phyloP scores from a whole-genome alignment of 257 asterid genomes.

The Solanum paucissectum region DNA sequence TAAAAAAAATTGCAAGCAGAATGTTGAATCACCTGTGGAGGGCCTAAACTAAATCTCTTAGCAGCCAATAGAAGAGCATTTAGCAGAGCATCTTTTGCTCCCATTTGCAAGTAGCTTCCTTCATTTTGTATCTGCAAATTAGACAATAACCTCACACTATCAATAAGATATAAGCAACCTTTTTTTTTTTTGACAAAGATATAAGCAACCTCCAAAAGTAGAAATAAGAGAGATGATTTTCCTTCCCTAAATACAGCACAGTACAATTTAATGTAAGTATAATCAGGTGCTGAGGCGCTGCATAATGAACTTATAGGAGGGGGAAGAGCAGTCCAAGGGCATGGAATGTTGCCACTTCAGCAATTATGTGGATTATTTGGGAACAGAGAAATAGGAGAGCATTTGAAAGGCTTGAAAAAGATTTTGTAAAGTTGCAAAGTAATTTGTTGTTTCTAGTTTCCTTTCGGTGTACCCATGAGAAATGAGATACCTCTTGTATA shows the following conservation, averaged over 20 bases:
- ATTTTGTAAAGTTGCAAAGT: background rate
- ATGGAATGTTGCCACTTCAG: background rate
- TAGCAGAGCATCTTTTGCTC: constrained; percentile 63
- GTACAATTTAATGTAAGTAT: background rate
- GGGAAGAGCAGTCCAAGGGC: background rate
- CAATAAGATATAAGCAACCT: background rate
- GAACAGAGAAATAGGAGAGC: background rate
- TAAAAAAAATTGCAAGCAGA: background rate
- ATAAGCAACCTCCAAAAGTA: background rate
- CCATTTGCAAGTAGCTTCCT: constrained; percentile 51
- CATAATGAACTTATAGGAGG: background rate
- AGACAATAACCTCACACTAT: background rate
- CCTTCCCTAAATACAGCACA: background rate
- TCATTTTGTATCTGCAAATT: constrained; percentile 60
- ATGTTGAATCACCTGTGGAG: constrained; percentile 56
- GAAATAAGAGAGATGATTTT: background rate
- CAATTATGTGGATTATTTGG: background rate
- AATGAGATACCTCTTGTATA: background rate
- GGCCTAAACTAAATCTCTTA: constrained; percentile 68
- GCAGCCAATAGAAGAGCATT: constrained; percentile 80
- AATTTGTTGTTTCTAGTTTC: background rate
- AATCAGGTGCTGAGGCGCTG: background rate
- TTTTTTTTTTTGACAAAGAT: background rate
- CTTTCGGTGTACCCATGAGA: background rate
- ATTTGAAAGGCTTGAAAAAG: background rate